Evolutionary conservation across 2,329 filamentous ascomycete species (phyloP).

Genomic region (Cladobotryum mycophilum): DNA sequence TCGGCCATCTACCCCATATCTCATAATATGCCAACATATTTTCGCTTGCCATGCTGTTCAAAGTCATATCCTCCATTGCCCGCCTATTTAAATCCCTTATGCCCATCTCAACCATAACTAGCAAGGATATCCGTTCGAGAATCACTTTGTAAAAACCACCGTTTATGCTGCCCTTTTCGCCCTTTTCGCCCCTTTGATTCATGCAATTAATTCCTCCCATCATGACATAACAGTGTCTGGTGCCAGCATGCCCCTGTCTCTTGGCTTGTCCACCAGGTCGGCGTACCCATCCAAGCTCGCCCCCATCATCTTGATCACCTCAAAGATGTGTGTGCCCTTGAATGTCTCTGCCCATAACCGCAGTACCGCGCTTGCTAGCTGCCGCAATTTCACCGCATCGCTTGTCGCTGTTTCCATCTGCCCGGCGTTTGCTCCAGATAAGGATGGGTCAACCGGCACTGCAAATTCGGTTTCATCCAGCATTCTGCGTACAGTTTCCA

Average conservation of each 20-base stretch:
- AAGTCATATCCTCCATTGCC: too few species aligned
- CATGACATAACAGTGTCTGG: slow-evolving; percentile 14
- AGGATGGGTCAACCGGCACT: slow-evolving; percentile 51
- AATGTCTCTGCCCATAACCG: slow-evolving; percentile 57
- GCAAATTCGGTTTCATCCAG: slow-evolving; percentile 58
- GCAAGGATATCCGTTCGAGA: too few species aligned
- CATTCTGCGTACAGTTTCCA: slow-evolving; percentile 52
- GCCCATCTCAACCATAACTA: too few species aligned
- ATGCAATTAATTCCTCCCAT: not conserved
- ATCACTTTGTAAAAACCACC: too few species aligned
- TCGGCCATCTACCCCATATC: too few species aligned
- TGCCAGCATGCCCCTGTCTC: slow-evolving; percentile 39
- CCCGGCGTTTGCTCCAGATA: slow-evolving; percentile 35
- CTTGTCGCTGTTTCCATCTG: slow-evolving; percentile 39
- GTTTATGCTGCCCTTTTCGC: too few species aligned
- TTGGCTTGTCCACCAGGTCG: slow-evolving; percentile 49
- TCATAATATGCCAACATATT: too few species aligned
- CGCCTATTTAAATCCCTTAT: too few species aligned
- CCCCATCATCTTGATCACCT: slow-evolving; percentile 53
- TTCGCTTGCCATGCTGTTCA: too few species aligned
- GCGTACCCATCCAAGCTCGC: slow-evolving; percentile 51
- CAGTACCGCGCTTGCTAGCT: slow-evolving; percentile 52
- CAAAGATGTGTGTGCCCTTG: slow-evolving; percentile 55
- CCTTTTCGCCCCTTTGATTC: too few species aligned
- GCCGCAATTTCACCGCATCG: slow-evolving; percentile 46